These are phyloP conservation scores for Coemansia umbellata DNA, from an alignment of 192 early-diverging fungal species.

Conservation along the genomic window DNA sequence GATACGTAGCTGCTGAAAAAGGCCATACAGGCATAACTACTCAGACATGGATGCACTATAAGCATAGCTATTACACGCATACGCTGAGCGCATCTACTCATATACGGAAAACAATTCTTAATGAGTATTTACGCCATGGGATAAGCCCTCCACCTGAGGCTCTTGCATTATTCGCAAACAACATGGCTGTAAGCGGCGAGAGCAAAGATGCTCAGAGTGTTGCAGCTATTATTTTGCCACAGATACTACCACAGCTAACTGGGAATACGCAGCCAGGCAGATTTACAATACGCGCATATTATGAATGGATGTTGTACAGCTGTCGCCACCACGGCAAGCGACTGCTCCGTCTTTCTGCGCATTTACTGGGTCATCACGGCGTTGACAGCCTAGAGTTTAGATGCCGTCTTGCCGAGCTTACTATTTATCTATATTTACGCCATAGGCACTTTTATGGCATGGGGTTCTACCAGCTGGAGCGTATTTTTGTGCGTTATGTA, in stretches of 20 bases:
- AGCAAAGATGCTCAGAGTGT: not conserved
- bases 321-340: not conserved
- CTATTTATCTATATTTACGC: conserved; percentile 7
- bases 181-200: conserved; percentile 9
- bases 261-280: not conserved
- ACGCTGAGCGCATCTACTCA: not conserved
- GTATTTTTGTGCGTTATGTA: conserved; percentile 12
- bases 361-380: conserved; percentile 24
- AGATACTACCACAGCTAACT: conserved; percentile 6
- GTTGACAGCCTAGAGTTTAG: conserved; percentile 4
- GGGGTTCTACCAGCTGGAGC: conserved; percentile 36
- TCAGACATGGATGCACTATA: no score
- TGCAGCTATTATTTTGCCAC: conserved; percentile 10
- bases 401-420: conserved; percentile 6
- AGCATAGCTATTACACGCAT: not conserved
- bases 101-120: conserved; percentile 4
- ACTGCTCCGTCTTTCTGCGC: conserved; percentile 14
- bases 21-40: not conserved
- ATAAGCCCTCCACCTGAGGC: conserved; percentile 15
- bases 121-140: conserved; percentile 21
- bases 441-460: conserved; percentile 16
- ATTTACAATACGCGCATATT: conserved; percentile 10
- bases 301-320: conserved; percentile 17
- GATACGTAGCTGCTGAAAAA: not conserved
- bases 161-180: conserved; percentile 10